Conservation (phyloP, 176 grass and related monocot species). For the Elymus sibiricus region DNA sequence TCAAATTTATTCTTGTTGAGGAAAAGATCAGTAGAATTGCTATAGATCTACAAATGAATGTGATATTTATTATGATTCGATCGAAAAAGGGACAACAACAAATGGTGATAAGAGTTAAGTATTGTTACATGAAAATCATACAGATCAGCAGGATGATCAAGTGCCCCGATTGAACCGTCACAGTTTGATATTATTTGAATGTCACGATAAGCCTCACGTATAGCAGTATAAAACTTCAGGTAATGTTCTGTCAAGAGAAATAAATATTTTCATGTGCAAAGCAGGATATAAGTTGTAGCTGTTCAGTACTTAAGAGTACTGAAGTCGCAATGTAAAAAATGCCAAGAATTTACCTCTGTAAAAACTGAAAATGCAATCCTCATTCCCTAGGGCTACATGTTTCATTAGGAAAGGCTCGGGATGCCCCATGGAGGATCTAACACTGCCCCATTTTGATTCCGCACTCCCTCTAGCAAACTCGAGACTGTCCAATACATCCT, state of each 20-base stretch:
- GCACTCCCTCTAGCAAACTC: constrained; percentile 79
- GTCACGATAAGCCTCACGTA: constrained; percentile 53
- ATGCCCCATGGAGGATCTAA: constrained; percentile 78
- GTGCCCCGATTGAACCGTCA: constrained; percentile 32
- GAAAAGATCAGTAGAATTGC: too few relatives aligned
- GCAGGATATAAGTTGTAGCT: too few relatives aligned
- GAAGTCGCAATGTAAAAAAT: not conserved
- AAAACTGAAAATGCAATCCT: constrained; percentile 52
- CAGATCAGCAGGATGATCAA: constrained; percentile 70
- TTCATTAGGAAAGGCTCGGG: constrained; percentile 73
- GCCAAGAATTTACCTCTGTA: constrained; percentile 29
- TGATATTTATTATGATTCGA: too few relatives aligned
- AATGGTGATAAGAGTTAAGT: not conserved
- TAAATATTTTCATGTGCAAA: not conserved
- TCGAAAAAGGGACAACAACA: not conserved
- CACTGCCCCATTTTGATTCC: constrained; percentile 69
- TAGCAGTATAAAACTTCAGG: constrained; percentile 50
- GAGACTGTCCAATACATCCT: constrained; percentile 72
- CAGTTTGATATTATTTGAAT: constrained; percentile 70
- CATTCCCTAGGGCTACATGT: constrained; percentile 84
- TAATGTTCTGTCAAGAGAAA: constrained; percentile 48
- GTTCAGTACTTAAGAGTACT: too few relatives aligned
- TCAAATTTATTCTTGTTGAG: too few relatives aligned
- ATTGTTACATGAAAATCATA: constrained; percentile 52
- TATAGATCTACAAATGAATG: too few relatives aligned